Base-by-base conservation (phyloP, 441 rosid species). In the Pelargonium citronellum region DNA sequence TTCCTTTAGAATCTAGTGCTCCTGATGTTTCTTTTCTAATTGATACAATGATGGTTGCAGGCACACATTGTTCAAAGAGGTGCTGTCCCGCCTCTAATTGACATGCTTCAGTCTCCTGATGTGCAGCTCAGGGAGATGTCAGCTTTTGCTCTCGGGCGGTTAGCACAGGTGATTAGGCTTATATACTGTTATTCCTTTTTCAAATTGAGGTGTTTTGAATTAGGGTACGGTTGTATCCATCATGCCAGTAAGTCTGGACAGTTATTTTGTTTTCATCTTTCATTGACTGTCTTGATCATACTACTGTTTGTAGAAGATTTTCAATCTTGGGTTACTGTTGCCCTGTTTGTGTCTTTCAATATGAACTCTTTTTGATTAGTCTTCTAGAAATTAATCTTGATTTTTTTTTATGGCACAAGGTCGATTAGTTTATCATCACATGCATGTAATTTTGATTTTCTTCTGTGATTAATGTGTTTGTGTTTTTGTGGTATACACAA, bases 51-150 rank as follows among this genome's bases (percentile, higher is more conserved):
- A 58, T 34, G 58, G 20, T 39, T 80, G 86, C 87, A 88, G 93
- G 89, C 79, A 71, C 89, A 88, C 73, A 88, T 88, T 73, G 91
- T 80, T 72, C 93, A 88, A 78, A 81, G 93, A 77, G 93, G 93
- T 65, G 93, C 83, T 60, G 82, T 85, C 63, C 74, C 79, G 22
- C 93, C 93, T 46, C 75, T 88, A 71, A 82, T 88, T 19, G 81
- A 80, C n/a, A 77, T 88, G 91, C 91, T 88, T 78, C 73, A 79
- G 20, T 78, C 91, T 22, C 66, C 86, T 16, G 89, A 88, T 77
- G 81, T 73, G 39, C 93, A 86, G 79, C 84, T 88, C 61, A 78
- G 82, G 80, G 93, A 88, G 79, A 88, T 88, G 93, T 74, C 93
- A 37, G 87, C 90, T 72, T 88, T 88, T 79, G 93, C 91, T 13